phyloP scores from a whole-genome alignment of 345 rosid species.

The Ricinus communis region DNA sequence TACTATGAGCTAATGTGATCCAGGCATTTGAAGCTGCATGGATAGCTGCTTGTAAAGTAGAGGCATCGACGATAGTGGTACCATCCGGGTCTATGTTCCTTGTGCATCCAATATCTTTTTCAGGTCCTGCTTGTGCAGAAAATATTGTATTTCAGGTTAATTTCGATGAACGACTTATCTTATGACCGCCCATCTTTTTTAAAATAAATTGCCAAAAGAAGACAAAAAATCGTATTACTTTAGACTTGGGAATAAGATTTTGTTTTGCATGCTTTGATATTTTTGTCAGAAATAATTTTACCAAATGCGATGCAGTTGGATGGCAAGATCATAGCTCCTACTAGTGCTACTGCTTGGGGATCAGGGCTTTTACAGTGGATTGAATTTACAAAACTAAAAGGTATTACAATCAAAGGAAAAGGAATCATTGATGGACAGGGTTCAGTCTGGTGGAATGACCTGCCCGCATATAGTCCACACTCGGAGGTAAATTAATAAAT shows the following conservation, averaged over 20 bases:
- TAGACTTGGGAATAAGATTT: no score
- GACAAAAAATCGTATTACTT: no score
- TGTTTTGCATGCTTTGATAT: no score
- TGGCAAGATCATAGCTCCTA: slow-evolving; percentile 79
- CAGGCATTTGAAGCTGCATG: slow-evolving; percentile 85
- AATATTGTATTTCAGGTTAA: slow-evolving; percentile 70
- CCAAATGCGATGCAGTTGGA: slow-evolving; percentile 51
- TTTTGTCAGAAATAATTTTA: no score
- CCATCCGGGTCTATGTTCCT: slow-evolving; percentile 75
- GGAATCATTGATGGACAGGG: slow-evolving; percentile 87
- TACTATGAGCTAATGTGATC: neutral
- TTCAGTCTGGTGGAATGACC: slow-evolving; percentile 74
- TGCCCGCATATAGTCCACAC: slow-evolving; percentile 33
- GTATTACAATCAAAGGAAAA: slow-evolving; percentile 62
- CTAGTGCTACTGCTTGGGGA: slow-evolving; percentile 61
- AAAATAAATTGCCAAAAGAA: neutral
- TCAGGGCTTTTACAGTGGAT: slow-evolving; percentile 74
- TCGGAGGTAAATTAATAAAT: slow-evolving; percentile 23
- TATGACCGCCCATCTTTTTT: no score
- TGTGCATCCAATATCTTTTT: slow-evolving; percentile 67
- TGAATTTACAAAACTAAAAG: slow-evolving; percentile 58
- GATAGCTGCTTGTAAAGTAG: slow-evolving; percentile 67
- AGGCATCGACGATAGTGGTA: slow-evolving; percentile 55
- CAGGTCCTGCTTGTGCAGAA: slow-evolving; percentile 56
- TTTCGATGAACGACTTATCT: neutral